Evolutionary conservation across 352 stramenopile genomes (phyloP).

Genomic region (Globisporangium takayamanum): DNA sequence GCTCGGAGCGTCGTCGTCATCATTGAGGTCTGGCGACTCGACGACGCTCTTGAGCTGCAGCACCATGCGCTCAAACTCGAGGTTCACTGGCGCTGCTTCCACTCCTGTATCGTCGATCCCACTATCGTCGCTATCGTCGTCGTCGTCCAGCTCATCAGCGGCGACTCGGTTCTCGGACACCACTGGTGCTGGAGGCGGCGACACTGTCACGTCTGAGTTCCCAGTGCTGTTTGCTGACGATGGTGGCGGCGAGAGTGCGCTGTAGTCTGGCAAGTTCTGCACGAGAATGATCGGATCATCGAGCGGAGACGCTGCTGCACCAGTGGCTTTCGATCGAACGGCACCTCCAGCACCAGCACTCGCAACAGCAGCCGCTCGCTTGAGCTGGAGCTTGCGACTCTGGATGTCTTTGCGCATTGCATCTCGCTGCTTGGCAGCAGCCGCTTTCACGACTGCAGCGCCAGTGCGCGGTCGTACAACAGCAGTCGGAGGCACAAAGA

Average conservation of each 20-base stretch:
- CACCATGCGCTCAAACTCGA: constrained; percentile 76
- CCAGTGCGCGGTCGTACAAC: not conserved
- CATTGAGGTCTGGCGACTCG: constrained; percentile 17
- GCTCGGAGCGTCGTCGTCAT: constrained; percentile 6
- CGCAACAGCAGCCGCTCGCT: constrained; percentile 2
- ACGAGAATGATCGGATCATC: constrained; percentile 71
- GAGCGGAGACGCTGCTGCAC: constrained; percentile 20
- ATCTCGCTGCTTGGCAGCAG: constrained; percentile 10
- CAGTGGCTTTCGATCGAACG: not conserved
- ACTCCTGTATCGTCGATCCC: constrained; percentile 8
- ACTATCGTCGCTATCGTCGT: constrained; percentile 11
- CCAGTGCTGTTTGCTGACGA: not conserved
- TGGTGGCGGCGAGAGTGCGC: not conserved
- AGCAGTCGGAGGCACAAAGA: constrained; percentile 2
- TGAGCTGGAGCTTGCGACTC: constrained; percentile 32
- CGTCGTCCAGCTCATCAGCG: not conserved
- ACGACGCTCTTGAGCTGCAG: constrained; percentile 65
- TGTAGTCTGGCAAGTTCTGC: constrained; percentile 47
- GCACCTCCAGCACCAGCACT: not conserved
- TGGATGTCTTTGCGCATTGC: constrained; percentile 30
- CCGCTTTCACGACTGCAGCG: constrained; percentile 7
- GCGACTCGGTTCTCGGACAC: constrained; percentile 3
- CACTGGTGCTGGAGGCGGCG: constrained; percentile 20
- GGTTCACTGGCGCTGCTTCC: constrained; percentile 19
- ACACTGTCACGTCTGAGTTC: not conserved